Base-by-base conservation (phyloP, 805 yeast species). In the Teunomyces stri region DNA sequence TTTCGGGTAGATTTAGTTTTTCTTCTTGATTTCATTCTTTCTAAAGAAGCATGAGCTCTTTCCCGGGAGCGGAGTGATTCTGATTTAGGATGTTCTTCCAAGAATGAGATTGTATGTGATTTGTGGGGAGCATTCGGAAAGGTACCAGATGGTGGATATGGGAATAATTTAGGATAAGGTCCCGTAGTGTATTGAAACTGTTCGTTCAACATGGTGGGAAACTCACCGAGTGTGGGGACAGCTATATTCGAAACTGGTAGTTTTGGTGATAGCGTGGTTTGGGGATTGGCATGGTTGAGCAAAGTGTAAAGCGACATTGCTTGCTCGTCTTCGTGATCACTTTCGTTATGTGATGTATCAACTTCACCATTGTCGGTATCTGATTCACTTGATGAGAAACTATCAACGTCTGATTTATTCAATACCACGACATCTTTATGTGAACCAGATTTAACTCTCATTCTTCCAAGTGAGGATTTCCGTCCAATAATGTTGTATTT, bases 301-400 rank as follows among this genome's bases (percentile, higher is more conserved):
- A 84, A 78, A 0, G 85, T 77, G 56, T 82, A 83, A 18, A 82
- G 61, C 0, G 87, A 81, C 87, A 84, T 82, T 0, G 82, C 84
- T 10, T 81, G 79, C 54, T 84, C 88, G 60, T 84, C 87, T 56
- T 83, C 89, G 47, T 64, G 65, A 49, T 74, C 78, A 51, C 73
- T 68, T 39, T 69, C 76, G 15, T n/a, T 12, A 10, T 20, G 38
- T 11, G 16, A 5, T 4, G 22, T 5, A 3, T 49, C 46, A 9
- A 57, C 68, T 6, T 55, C 60, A 1, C 56, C 55, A 18, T 52
- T 59, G 6, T 49, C 52, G 2, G 38, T 13, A 3, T 34, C 31
- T 6, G 27, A 21, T 13, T 25, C 29, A 20, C 43, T 28, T 33
- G 36, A 35, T 10, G 34, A 31, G 6, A 15, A 45, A 10, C 13